Percentiles rank a stretch among this genome's conserved stretches.
Conservation (phyloP, 31 red algal species). For the Odonthalia washingtoniensis region DNA sequence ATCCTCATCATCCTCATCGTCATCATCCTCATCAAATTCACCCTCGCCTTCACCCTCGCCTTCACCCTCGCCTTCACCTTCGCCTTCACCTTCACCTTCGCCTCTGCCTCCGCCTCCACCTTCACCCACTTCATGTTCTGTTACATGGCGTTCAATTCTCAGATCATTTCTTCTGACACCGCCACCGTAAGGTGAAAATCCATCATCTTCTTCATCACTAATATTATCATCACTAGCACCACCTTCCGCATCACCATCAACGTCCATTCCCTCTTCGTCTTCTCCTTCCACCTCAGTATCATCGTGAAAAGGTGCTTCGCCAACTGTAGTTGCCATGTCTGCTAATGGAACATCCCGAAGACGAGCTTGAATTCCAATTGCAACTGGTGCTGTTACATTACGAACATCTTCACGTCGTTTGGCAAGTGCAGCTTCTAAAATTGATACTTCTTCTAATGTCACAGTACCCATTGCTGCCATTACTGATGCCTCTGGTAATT, state of each 20-base stretch:
- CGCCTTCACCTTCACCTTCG: not conserved
- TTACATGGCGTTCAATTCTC: not conserved
- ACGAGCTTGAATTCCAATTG: slow-evolving; percentile 1
- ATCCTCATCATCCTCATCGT: slow-evolving; percentile 42
- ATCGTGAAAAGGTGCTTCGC: no score
- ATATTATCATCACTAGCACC: not conserved
- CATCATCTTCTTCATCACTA: slow-evolving; percentile 20
- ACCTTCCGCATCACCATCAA: not conserved
- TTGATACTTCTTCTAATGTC: not conserved
- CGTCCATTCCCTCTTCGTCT: not conserved
- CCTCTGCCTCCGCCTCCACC: not conserved
- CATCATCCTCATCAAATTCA: slow-evolving; percentile 16
- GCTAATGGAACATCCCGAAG: no score
- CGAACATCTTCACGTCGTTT: slow-evolving; percentile 46
- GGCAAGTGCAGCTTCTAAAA: slow-evolving; percentile 8
- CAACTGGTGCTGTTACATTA: not conserved
- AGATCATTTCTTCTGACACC: slow-evolving; percentile 2
- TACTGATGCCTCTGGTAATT: no score
- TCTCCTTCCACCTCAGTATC: not conserved
- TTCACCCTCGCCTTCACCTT: not conserved
- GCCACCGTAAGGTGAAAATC: not conserved
- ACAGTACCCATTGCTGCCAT: not conserved
- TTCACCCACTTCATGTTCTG: slow-evolving; percentile 27
- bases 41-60: not conserved
- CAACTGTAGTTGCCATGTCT: no score